Evolutionary conservation across 768 basidiomycete genomes (phyloP), one percentile per base, ranked within the genome.

Genomic region (Leccinum disarticulatum): DNA sequence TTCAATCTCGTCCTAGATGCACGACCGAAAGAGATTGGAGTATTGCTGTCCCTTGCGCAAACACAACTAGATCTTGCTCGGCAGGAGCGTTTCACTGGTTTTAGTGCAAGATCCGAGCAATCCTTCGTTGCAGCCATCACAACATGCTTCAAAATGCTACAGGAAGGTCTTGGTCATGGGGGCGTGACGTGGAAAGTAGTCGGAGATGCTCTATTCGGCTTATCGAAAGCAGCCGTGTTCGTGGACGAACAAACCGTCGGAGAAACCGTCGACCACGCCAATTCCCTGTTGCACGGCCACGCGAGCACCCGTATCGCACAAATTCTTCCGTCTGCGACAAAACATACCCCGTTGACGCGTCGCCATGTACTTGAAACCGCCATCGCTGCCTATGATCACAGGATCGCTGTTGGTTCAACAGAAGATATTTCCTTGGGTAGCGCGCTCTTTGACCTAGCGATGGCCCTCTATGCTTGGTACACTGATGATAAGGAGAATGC

Each of bases 141-240:
- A 6, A 77, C 81, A 14, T 79, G 85, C 17, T 66, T 88, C 54
- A 68, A 71, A 43, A 72, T 79, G 22, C 76, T 90, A 54, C 74
- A 80, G 47, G 75, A 77, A 17, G 81, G 81, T 47, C 71, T 84
- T 9, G 87, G 88, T 1, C 88, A 90, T 70, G 83, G 90, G 17
- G 77, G 81, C 5, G 77, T 91, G 3, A 83, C 83, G 4, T 98
- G 95, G 96, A 98, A 98, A 71, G 76, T 80, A 7, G 78, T 87
- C 11, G 91, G 85, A 0, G 95, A 99, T 70, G 85, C 88, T 3
- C 72, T 91, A 4, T 85, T 86, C 65, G 80, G 83, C 52, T 75
- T 98, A 13, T 87, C 88, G 4, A 74, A 72, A 30, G 77, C 79
- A 49, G 75, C 81, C 3, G 74, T 76, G 4, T 87, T 84, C 61